A percentile compares a stretch with the other conserved stretches of the same genome.
These are phyloP conservation scores for Leishmania guyanensis DNA, from an alignment of 208 protist genomes.

Conservation along the genomic window DNA sequence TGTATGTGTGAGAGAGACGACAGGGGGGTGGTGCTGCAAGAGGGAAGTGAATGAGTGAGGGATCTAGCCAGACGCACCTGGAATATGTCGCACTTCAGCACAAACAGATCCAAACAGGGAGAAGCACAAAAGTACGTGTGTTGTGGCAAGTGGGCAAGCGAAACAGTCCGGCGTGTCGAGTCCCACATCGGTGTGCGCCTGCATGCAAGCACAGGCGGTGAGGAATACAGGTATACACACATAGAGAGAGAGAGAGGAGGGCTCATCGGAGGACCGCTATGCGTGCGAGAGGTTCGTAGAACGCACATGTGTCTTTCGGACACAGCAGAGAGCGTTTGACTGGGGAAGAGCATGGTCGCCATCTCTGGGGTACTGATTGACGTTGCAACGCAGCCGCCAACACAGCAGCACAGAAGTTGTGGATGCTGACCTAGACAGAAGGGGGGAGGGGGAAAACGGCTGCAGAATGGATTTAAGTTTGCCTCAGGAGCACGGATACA, in stretches of 20 bases:
- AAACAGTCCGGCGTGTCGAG: too few species aligned
- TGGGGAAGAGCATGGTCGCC: neutral
- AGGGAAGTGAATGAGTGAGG: neutral
- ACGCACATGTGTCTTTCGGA: neutral
- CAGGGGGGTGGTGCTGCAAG: neutral
- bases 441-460: neutral
- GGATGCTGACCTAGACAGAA: neutral
- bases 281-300: neutral
- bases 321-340: neutral
- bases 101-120: neutral
- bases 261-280: neutral
- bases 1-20: neutral
- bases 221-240: neutral
- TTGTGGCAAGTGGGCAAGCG: neutral
- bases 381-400: neutral
- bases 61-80: neutral
- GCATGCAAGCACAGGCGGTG: neutral
- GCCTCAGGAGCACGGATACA: neutral
- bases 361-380: neutral
- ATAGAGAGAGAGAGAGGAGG: neutral
- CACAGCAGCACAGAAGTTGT: neutral
- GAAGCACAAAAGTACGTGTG: neutral
- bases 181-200: neutral
- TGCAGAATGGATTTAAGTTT: neutral
- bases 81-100: neutral